Evolutionary conservation across 1,139 yeast species (phyloP).

Genomic region (Kurtzmaniella quercitrusa): DNA sequence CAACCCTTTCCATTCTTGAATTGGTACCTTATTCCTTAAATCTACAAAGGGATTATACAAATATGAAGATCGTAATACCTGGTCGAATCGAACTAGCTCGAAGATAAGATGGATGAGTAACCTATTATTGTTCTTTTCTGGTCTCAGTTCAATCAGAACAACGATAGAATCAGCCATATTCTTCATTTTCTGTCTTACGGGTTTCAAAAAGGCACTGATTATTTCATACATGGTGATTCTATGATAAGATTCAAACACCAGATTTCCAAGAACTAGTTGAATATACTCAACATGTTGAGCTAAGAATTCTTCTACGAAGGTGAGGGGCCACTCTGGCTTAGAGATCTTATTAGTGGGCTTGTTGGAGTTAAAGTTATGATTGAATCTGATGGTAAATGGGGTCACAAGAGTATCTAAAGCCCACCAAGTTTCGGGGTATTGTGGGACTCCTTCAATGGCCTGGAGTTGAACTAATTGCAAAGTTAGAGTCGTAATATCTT

Average conservation of each 20-base stretch:
- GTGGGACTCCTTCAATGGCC: slow-evolving; percentile 17
- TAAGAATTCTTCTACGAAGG: slow-evolving; percentile 49
- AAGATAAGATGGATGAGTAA: slow-evolving; percentile 57
- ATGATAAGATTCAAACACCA: slow-evolving; percentile 21
- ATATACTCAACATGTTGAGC: slow-evolving; percentile 38
- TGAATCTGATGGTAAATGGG: slow-evolving; percentile 59
- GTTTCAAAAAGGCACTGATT: slow-evolving; percentile 50
- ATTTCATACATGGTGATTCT: slow-evolving; percentile 43
- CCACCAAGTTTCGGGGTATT: slow-evolving; percentile 49
- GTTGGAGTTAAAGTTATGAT: slow-evolving; percentile 61
- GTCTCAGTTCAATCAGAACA: slow-evolving; percentile 18
- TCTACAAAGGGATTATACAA: slow-evolving; percentile 49
- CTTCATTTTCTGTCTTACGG: slow-evolving; percentile 46
- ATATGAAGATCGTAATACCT: slow-evolving; percentile 46
- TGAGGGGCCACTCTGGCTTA: slow-evolving; percentile 78
- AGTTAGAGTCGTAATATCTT: slow-evolving; percentile 5
- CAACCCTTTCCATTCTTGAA: slow-evolving; percentile 52
- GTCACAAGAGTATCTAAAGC: slow-evolving; percentile 54
- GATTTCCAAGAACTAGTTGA: slow-evolving; percentile 24
- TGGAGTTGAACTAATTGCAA: slow-evolving; percentile 34
- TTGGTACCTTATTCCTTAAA: slow-evolving; percentile 24
- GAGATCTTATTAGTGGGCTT: slow-evolving; percentile 65
- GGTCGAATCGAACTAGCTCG: slow-evolving; percentile 60
- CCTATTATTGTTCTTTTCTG: slow-evolving; percentile 37
- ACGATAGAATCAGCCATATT: slow-evolving; percentile 25